These are phyloP conservation scores for Reticulascus tulasneorum DNA, from an alignment of 2,329 filamentous ascomycete species.

Conservation along the genomic window DNA sequence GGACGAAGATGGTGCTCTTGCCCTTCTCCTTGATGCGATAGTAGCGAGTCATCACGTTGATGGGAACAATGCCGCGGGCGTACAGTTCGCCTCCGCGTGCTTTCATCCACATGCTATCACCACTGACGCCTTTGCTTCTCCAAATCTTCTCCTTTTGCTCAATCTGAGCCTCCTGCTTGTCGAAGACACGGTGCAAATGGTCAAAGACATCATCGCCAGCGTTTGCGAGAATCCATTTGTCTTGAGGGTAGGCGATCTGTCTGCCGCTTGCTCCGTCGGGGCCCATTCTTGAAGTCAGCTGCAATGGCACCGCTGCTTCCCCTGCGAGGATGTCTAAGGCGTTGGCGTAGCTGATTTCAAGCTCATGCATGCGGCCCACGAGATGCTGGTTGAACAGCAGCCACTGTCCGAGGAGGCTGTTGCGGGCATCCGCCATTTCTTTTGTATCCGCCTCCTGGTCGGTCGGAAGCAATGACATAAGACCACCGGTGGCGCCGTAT, in stretches of 20 bases:
- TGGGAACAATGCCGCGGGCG: slow-evolving; percentile 40
- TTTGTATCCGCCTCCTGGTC: slow-evolving; percentile 27
- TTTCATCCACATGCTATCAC: slow-evolving; percentile 31
- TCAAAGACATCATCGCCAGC: slow-evolving; percentile 47
- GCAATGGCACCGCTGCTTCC: slow-evolving; percentile 46
- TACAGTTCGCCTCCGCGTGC: slow-evolving; percentile 24
- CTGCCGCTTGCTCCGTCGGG: slow-evolving; percentile 49
- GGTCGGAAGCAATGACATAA: slow-evolving; percentile 50
- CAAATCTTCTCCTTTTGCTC: slow-evolving; percentile 29
- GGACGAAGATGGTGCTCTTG: slow-evolving; percentile 46
- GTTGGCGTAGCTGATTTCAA: slow-evolving; percentile 50
- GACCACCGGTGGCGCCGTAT: slow-evolving; percentile 49
- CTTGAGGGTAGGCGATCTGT: slow-evolving; percentile 51
- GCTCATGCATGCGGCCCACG: slow-evolving; percentile 50
- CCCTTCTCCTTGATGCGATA: slow-evolving; percentile 45
- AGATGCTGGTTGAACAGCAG: slow-evolving; percentile 52
- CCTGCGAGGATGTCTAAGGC: slow-evolving; percentile 44
- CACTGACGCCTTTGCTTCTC: slow-evolving; percentile 33
- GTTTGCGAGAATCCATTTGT: slow-evolving; percentile 52
- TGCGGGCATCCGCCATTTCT: slow-evolving; percentile 40
- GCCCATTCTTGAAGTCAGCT: slow-evolving; percentile 50
- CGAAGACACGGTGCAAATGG: slow-evolving; percentile 43
- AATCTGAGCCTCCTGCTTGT: slow-evolving; percentile 39
- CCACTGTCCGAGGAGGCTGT: slow-evolving; percentile 54
- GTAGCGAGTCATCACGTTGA: slow-evolving; percentile 49